phyloP scores from a whole-genome alignment of 768 basidiomycete species.

The Amanita subjunquillea region DNA sequence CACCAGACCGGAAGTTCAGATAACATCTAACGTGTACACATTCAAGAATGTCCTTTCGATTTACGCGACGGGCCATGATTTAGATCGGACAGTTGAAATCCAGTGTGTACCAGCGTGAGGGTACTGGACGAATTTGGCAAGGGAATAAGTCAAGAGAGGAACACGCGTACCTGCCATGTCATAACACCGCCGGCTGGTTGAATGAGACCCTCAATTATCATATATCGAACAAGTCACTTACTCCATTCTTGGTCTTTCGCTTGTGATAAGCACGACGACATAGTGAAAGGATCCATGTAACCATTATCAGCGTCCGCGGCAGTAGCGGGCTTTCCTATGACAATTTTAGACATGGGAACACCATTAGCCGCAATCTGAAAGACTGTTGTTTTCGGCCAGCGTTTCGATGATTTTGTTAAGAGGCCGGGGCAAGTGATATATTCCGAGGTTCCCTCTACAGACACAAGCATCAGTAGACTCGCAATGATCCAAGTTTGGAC shows the following conservation, averaged over 20 bases:
- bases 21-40: background rate
- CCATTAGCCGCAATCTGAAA: constrained; percentile 52
- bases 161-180: background rate
- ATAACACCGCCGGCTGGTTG: background rate
- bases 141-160: background rate
- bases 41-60: background rate
- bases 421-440: constrained; percentile 57
- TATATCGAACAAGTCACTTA: background rate
- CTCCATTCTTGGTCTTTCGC: constrained; percentile 22
- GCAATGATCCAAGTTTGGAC: constrained; percentile 6
- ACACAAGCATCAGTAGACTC: background rate
- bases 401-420: constrained; percentile 12
- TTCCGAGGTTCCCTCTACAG: constrained; percentile 46
- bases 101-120: background rate
- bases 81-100: background rate
- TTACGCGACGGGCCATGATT: background rate
- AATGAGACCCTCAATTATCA: background rate
- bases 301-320: constrained; percentile 45
- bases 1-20: too few relatives aligned
- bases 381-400: constrained; percentile 52
- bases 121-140: background rate
- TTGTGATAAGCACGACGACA: constrained; percentile 49
- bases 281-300: constrained; percentile 45
- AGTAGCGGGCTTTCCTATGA: constrained; percentile 65
- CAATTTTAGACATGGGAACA: constrained; percentile 22